These are phyloP conservation scores for Acacia acuminata DNA, from an alignment of 306 rosid species.

Conservation along the genomic window DNA sequence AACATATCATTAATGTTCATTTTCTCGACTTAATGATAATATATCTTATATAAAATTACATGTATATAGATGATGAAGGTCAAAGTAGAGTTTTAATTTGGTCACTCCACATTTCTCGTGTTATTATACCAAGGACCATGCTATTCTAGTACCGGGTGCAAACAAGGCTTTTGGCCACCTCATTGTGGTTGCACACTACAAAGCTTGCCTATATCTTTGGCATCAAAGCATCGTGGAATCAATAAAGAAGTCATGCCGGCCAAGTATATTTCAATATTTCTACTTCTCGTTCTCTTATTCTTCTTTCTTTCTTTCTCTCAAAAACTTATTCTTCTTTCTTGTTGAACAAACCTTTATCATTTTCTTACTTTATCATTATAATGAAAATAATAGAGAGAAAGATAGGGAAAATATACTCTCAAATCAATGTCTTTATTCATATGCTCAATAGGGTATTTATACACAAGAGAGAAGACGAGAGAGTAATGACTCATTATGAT, in stretches of 20 bases:
- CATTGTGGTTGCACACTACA: slow-evolving; percentile 78
- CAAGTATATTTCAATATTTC: slow-evolving; percentile 45
- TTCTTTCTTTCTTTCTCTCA: not conserved
- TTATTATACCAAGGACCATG: slow-evolving; percentile 69
- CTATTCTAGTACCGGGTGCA: slow-evolving; percentile 79
- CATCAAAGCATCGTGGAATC: slow-evolving; percentile 74
- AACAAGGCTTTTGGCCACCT: slow-evolving; percentile 90
- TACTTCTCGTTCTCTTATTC: not conserved
- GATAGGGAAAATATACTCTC: no score
- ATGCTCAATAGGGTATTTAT: no score
- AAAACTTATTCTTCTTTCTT: not conserved
- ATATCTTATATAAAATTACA: not conserved
- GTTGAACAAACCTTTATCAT: no score
- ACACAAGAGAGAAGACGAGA: no score
- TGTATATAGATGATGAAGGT: not conserved
- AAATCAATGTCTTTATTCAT: no score
- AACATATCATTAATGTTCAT: not conserved
- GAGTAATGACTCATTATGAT: no score
- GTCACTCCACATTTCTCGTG: no score
- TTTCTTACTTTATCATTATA: no score
- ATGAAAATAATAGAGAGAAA: no score
- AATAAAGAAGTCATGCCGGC: slow-evolving; percentile 98
- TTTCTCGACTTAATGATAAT: not conserved
- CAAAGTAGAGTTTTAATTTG: not conserved
- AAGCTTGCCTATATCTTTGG: slow-evolving; percentile 90